Percentiles rank a stretch among this genome's conserved stretches.
phyloP scores from a whole-genome alignment of 2,329 filamentous ascomycete species.

The Trichoderma atroviride region DNA sequence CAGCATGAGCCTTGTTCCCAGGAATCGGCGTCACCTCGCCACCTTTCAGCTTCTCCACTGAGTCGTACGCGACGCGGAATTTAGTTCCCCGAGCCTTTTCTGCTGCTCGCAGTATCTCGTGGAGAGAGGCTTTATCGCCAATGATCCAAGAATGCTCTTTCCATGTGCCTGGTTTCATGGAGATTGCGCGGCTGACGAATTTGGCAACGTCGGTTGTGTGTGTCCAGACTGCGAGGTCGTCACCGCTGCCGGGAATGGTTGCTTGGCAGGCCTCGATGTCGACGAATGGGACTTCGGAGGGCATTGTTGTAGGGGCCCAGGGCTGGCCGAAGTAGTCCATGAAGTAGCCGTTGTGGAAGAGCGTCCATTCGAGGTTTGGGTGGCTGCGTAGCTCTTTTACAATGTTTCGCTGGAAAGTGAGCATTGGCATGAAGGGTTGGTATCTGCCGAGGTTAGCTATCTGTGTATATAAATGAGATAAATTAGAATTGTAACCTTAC shows the following conservation, averaged over 20 bases:
- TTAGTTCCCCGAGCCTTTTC: neutral
- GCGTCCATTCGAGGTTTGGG: neutral
- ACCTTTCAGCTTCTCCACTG: neutral
- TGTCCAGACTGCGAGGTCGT: neutral
- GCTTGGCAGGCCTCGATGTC: neutral
- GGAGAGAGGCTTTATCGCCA: neutral
- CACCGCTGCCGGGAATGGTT: neutral
- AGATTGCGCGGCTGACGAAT: constrained; percentile 2
- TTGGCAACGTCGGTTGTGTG: neutral
- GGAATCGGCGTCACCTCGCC: constrained; percentile 3
- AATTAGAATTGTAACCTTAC: neutral
- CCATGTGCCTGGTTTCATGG: neutral
- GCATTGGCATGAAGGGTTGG: neutral
- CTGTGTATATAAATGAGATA: no score
- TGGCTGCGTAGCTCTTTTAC: neutral
- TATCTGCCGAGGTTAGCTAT: neutral
- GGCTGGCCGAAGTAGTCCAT: neutral
- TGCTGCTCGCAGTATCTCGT: neutral
- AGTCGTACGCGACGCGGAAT: neutral
- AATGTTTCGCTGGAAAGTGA: neutral
- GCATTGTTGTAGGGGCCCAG: neutral
- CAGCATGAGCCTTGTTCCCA: neutral
- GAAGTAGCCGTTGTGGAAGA: constrained; percentile 1
- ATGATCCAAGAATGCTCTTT: neutral
- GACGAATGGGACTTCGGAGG: neutral